Evolutionary conservation across 495 filamentous ascomycete genomes (phyloP), one percentile per base, ranked within the genome.

Genomic region (Parmelia sp.): DNA sequence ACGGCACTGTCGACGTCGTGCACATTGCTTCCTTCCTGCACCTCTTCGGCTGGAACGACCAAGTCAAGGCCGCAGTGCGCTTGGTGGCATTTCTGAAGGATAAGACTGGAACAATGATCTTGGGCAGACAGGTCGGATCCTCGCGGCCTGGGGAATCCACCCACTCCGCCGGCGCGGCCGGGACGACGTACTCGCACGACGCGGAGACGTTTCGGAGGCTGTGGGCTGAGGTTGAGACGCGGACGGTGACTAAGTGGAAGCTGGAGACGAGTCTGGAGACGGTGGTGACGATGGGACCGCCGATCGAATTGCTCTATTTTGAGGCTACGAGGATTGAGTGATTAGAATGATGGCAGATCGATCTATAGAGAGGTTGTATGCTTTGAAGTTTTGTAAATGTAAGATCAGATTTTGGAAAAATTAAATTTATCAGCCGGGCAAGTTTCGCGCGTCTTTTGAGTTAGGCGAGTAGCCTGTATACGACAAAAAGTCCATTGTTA

Each of bases 21-120:
- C 79, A 85, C 64, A 76, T 79, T 0, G 72, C 73, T 3, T 78
- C 78, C 0, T 84, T 89, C 67, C 81, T 89, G 56, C 85, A 88
- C 61, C 74, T 88, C 12, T 89, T 86, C 63, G 64, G 62, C 21
- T 82, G 74, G 67, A 75, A 79, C 1, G 70, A 80, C 14, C 87
- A 89, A 65, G 68, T 83, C 9, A 40, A 65, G 0, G 68, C 82
- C 9, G 69, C 56, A 23, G 3, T 21, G 42, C 17, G 27, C 2
- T 12, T 17, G 19, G 7, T 58, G 3, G 56, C 19, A 23, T n/a
- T n/a, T 4, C 33, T 58, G 21, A 27, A 15, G 9, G 39, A 36
- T 5, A 37, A 23, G 12, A 4, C n/a, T n/a, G 33, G 29, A 4
- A 27, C 29, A 1, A 58, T 58, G 8, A n/a, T 58, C 1, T 40